These are phyloP conservation scores for Casuarina glauca DNA, from an alignment of 306 rosid species.

Conservation along the genomic window DNA sequence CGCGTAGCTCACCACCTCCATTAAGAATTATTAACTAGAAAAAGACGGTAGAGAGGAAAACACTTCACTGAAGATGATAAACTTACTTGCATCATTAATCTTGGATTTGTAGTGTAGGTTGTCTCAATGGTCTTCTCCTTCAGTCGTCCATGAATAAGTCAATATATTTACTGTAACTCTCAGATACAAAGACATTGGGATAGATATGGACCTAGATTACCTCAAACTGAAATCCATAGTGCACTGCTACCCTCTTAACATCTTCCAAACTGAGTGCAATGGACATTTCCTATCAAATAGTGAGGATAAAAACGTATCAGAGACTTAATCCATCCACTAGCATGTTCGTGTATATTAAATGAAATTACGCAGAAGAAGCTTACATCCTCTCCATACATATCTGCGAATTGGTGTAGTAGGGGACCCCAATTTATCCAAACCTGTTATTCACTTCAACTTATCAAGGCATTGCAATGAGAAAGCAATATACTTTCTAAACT, in stretches of 20 bases:
- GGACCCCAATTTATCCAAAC: slow-evolving; percentile 99
- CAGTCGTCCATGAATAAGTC: slow-evolving; percentile 45
- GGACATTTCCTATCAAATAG: slow-evolving; percentile 77
- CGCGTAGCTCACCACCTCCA: neutral
- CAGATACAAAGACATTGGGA: slow-evolving; percentile 3
- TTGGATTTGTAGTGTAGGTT: slow-evolving; percentile 79
- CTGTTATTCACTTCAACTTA: slow-evolving; percentile 40
- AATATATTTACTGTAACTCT: slow-evolving; percentile 20
- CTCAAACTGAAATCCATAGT: slow-evolving; percentile 79
- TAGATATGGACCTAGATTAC: slow-evolving; percentile 42
- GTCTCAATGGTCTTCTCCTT: slow-evolving; percentile 81
- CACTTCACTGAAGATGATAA: neutral
- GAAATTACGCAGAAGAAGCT: slow-evolving; percentile 25
- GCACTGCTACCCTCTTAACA: slow-evolving; percentile 74
- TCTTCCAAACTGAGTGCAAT: slow-evolving; percentile 95
- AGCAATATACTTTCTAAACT: neutral
- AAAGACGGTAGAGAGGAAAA: neutral
- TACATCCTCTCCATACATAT: slow-evolving; percentile 87
- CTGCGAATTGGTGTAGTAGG: slow-evolving; percentile 90
- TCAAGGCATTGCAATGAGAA: slow-evolving; percentile 16
- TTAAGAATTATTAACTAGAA: neutral
- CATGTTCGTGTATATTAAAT: neutral
- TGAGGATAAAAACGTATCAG: slow-evolving; percentile 8
- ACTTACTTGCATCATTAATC: slow-evolving; percentile 97
- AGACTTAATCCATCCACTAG: neutral